phyloP scores from a whole-genome alignment of 169 alveolate species.

The Eimeria sp. region DNA sequence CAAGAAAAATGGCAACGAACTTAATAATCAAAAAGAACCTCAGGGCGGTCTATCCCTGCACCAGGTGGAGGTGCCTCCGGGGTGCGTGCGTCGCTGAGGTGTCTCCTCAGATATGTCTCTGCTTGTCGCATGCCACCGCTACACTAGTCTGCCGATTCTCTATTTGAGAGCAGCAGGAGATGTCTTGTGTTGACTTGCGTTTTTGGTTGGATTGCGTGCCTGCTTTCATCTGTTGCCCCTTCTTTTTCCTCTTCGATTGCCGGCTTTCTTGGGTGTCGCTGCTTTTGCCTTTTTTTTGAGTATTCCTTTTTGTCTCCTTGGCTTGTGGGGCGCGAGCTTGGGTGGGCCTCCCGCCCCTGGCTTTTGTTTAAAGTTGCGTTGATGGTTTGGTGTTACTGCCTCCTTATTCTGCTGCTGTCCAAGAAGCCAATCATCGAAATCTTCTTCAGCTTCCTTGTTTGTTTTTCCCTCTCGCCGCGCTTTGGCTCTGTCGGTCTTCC shows the following conservation, averaged over 20 bases:
- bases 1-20: no score
- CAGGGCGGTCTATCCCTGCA: no score
- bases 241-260: not conserved
- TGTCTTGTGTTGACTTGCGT: no score
- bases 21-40: no score
- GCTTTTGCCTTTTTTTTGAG: not conserved
- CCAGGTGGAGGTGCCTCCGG: no score
- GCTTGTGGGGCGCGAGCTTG: not conserved
- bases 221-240: not conserved
- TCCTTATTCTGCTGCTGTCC: not conserved
- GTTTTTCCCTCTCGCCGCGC: not conserved
- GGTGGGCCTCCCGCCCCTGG: not conserved
- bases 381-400: not conserved
- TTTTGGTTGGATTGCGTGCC: not conserved
- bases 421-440: not conserved
- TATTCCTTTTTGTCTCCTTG: not conserved
- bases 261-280: not conserved
- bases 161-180: no score
- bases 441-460: slow-evolving; percentile 25
- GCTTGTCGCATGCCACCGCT: no score
- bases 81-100: no score
- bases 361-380: not conserved
- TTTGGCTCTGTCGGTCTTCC: slow-evolving; percentile 28
- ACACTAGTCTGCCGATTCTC: no score
- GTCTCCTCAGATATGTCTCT: no score